Base-by-base conservation (phyloP, 164 flowering plant species). In the Tinospora cordifolia region DNA sequence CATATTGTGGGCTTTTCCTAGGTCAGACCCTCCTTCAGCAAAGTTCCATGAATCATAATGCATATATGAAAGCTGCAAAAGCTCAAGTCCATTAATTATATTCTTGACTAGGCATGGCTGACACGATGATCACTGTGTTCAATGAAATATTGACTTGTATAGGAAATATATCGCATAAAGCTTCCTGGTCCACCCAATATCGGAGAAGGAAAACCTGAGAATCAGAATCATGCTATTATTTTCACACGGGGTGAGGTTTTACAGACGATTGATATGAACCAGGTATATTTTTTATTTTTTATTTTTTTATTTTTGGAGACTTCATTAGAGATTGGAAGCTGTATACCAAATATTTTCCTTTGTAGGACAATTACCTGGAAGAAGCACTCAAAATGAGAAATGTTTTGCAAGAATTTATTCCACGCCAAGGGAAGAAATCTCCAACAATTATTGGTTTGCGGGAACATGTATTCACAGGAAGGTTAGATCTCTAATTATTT, bases 151-250 rank as follows among this genome's bases (percentile, higher is more conserved):
- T 46, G 17, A 66, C 49, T 63, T 72, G 24, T 74, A 47, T 59
- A 93, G 97, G 96, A 83, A 76, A 82, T 94, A 67, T 94, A 91
- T 76, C 94, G 96, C 63, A 76, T 94, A 76, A 90, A 87, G 79
- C 98, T 94, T 73, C 98, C 98, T 70, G 98, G 98, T 40, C 81
- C 88, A 58, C 96, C 98, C 66, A 79, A 74, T 74, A 84, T 94
- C 62, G 98, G 98, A 72, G 98, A 94, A 83, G 98, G 98, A 67
- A 93, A 93, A 77, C 97, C 97, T 40, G 98, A 93, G 75, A 93
- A 93, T 77, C 98, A 93, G 81, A 93, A 93, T 62, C 93, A 93
- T 79, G 95, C 92, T 27, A 88, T 93, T 73, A 85, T 93, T 64
- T 93, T 90, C 73, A 93, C 98, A 39, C 97, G 98, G 68, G 98